phyloP scores from a whole-genome alignment of 2,329 filamentous ascomycete genomes.

The Harringtonia aguacate region DNA sequence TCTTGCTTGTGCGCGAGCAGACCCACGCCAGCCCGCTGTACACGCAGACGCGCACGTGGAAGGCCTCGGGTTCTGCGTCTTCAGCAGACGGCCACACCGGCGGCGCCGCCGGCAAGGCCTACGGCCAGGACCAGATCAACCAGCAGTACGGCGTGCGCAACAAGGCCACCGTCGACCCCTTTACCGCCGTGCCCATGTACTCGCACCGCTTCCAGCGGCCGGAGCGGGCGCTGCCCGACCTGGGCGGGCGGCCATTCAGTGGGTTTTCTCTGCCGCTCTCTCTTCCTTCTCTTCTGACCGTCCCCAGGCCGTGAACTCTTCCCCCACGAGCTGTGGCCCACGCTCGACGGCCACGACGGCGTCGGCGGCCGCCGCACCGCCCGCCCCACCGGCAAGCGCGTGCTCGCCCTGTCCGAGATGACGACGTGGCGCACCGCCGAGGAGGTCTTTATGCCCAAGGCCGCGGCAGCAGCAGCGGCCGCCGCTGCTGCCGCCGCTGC shows the following conservation, averaged over 20 bases:
- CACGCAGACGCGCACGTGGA: conserved; percentile 39
- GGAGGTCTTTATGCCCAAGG: conserved; percentile 35
- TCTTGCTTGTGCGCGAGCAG: conserved; percentile 46
- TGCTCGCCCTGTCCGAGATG: conserved; percentile 34
- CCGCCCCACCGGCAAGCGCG: conserved; percentile 16
- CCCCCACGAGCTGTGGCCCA: conserved; percentile 43
- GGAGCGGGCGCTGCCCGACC: conserved; percentile 43
- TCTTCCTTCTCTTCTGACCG: not conserved
- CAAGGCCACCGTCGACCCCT: conserved; percentile 46
- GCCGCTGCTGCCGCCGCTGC: conserved; percentile 13
- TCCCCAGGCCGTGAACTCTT: conserved; percentile 34
- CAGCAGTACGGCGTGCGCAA: conserved; percentile 43
- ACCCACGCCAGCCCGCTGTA: conserved; percentile 45
- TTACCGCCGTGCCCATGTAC: conserved; percentile 47
- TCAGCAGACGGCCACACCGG: conserved; percentile 9
- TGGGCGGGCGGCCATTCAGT: conserved; percentile 36
- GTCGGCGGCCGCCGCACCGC: conserved; percentile 14
- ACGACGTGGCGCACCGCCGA: conserved; percentile 38
- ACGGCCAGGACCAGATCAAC: conserved; percentile 50
- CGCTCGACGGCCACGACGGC: conserved; percentile 37
- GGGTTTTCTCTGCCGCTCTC: conserved; percentile 11
- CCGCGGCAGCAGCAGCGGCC: conserved; percentile 15
- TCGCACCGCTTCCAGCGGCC: conserved; percentile 42
- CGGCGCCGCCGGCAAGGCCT: conserved; percentile 23
- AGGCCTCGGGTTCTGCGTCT: no score